Evolutionary conservation across 129 eudicot genomes (phyloP).

Genomic region (Deinandra increscens): DNA sequence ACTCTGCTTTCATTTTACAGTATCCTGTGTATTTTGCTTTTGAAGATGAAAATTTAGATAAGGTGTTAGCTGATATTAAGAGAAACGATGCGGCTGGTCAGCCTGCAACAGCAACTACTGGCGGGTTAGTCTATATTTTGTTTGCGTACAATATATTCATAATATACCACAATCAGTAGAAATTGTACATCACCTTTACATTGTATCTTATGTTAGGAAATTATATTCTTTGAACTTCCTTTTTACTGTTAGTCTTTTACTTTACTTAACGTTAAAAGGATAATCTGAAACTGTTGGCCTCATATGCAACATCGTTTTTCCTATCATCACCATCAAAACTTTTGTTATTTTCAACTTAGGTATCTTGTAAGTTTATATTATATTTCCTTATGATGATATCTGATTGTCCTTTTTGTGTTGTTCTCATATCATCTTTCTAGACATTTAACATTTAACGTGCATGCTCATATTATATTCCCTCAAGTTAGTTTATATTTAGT

Average conservation of each 20-base stretch:
- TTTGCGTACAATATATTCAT: not conserved
- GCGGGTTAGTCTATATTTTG: conserved; percentile 65
- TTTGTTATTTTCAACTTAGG: not conserved
- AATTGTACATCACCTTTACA: not conserved
- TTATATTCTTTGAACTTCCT: not conserved
- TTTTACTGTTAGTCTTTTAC: not conserved
- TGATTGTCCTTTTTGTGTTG: not conserved
- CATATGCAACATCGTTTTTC: not conserved
- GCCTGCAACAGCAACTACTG: conserved; percentile 95
- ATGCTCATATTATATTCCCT: not conserved
- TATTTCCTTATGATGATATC: not conserved
- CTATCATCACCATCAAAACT: not conserved
- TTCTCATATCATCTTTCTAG: not conserved
- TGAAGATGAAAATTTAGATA: conserved; percentile 70
- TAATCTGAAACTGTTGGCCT: not conserved
- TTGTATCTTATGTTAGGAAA: not conserved
- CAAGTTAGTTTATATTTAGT: not conserved
- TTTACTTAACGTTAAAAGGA: not conserved
- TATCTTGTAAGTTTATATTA: not conserved
- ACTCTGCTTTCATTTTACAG: conserved; percentile 40
- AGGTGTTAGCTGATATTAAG: conserved; percentile 78
- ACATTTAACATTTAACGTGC: not conserved
- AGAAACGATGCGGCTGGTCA: conserved; percentile 85
- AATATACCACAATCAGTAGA: not conserved
- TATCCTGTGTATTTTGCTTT: conserved; percentile 94